Evolutionary conservation across 768 basidiomycete genomes (phyloP).

Genomic region (Gymnopilus dilepis): DNA sequence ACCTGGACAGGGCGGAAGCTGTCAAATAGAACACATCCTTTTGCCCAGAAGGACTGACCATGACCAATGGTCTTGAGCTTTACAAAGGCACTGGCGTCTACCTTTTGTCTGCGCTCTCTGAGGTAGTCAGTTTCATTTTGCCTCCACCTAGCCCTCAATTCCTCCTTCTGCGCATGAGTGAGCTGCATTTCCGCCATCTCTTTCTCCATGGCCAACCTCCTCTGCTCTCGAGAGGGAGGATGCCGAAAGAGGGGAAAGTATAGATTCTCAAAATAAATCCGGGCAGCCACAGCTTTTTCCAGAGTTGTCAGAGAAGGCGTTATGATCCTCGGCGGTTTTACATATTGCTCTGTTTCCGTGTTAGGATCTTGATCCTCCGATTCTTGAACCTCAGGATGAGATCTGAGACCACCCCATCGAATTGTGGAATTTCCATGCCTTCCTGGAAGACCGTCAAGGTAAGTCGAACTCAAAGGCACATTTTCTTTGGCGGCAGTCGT

Average conservation of each 20-base stretch:
- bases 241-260: conserved; percentile 89
- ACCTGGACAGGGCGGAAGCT: conserved; percentile 49
- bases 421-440: conserved; percentile 65
- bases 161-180: conserved; percentile 70
- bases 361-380: conserved; percentile 51
- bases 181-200: conserved; percentile 82
- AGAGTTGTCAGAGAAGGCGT: conserved; percentile 88
- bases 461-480: conserved; percentile 46
- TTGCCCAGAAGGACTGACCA: conserved; percentile 51
- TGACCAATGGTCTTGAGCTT: conserved; percentile 95
- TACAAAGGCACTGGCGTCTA: conserved; percentile 84
- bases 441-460: conserved; percentile 57
- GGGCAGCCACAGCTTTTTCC: conserved; percentile 90
- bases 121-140: conserved; percentile 91
- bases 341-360: conserved; percentile 35
- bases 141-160: conserved; percentile 75
- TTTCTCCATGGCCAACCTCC: conserved; percentile 84
- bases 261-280: conserved; percentile 93
- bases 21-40: conserved; percentile 23
- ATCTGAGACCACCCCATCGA: conserved; percentile 62
- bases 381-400: conserved; percentile 71
- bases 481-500: conserved; percentile 82
- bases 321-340: conserved; percentile 57
- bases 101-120: conserved; percentile 80
- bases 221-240: conserved; percentile 83